These are phyloP conservation scores for Pyrenophora seminiperda DNA, from an alignment of 2,329 filamentous ascomycete genomes.

Conservation along the genomic window DNA sequence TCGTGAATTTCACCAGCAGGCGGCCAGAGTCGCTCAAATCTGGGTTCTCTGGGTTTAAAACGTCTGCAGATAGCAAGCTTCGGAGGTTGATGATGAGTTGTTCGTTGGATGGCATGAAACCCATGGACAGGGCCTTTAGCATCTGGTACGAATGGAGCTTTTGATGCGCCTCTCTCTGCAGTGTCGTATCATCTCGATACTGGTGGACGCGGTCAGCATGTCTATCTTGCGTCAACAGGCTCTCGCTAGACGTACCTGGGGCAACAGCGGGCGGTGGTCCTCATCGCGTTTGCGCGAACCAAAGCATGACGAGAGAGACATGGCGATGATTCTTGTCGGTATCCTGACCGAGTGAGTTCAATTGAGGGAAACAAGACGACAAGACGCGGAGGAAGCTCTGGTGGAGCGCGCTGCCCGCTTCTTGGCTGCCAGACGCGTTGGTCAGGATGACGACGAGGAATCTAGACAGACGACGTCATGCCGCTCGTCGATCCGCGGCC, in stretches of 20 bases:
- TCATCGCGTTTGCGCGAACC: slow-evolving; percentile 61
- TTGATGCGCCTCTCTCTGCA: slow-evolving; percentile 73
- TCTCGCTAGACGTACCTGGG: slow-evolving; percentile 54
- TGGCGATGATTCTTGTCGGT: slow-evolving; percentile 27
- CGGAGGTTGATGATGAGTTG: slow-evolving; percentile 81
- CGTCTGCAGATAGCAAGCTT: slow-evolving; percentile 75
- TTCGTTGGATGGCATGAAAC: slow-evolving; percentile 91
- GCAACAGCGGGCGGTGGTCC: slow-evolving; percentile 75
- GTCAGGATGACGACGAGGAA: slow-evolving; percentile 14
- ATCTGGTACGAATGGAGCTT: slow-evolving; percentile 96
- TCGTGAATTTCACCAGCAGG: slow-evolving; percentile 71
- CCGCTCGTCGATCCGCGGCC: slow-evolving; percentile 13
- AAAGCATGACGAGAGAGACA: slow-evolving; percentile 66
- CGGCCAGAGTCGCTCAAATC: slow-evolving; percentile 80
- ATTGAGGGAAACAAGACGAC: slow-evolving; percentile 9
- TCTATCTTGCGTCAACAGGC: not conserved
- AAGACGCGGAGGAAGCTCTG: not conserved
- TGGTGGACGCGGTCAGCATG: slow-evolving; percentile 3
- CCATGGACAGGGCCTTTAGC: slow-evolving; percentile 77
- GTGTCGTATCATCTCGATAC: slow-evolving; percentile 78
- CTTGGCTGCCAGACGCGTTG: slow-evolving; percentile 8
- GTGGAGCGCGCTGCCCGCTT: slow-evolving; percentile 6
- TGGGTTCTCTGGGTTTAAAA: slow-evolving; percentile 75
- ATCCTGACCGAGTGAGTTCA: not conserved
- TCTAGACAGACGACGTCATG: slow-evolving; percentile 15